Base-by-base conservation (phyloP, 257 asterid species). In the Solanum raphanifolium region DNA sequence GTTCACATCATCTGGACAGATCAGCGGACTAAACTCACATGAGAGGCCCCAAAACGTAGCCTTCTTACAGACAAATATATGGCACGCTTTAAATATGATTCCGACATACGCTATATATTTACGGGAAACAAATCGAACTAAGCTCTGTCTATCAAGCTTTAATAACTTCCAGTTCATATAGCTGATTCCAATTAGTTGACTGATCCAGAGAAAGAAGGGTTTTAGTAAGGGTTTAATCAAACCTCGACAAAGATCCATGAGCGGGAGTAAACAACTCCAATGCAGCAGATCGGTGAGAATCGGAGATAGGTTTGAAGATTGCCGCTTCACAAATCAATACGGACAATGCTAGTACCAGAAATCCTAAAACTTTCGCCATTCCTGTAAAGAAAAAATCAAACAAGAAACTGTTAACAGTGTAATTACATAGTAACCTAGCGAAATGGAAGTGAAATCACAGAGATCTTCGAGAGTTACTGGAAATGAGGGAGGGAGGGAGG, bases 271-370 rank as follows among this genome's bases (percentile, higher is more conserved):
- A 92, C 43, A 95, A 91, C 89, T 95, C 98, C 87, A 91, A 90
- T 32, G 98, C 98, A 4, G 98, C 96, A 84, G 98, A 95, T 97
- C 98, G 98, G 85, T 95, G 98, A 85, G 96, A 85, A 27, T 95
- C 94, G 65, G 98, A 97, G 38, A 97, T 91, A 60, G 98, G 98
- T 25, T 32, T 89, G 91, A 96, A 92, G 89, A 87, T 88, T 65
- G 95, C 96, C 23, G 98, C 95, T 86, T 90, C 93, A 78, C 94
- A 93, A 90, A 91, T 92, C 93, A 90, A 87, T 55, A 89, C 93
- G 66, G 89, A 86, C 62, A 93, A 74, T 32, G 91, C 86, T 66
- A 94, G 75, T 74, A 93, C 94, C 93, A 96, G 91, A 90, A 94
- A 90, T 69, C 89, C 90, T 41, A 89, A 60, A 69, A 87, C 85